Evolutionary conservation across 1,284 basidiomycete species (phyloP).

Genomic region (Violaceomyces palustris): DNA sequence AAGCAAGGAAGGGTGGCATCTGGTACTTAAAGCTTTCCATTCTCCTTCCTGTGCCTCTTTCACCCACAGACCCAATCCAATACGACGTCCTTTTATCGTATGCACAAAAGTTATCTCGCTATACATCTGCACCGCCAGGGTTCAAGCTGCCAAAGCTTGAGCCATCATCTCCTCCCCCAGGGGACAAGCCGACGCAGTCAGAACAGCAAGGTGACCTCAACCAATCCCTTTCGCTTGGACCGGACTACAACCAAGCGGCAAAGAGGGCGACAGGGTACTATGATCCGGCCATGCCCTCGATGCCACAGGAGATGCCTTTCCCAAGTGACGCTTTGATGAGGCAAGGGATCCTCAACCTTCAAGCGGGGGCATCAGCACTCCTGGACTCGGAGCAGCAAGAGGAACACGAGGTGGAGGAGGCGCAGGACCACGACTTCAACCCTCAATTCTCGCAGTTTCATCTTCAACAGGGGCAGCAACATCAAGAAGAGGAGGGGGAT

Average conservation of each 20-base stretch:
- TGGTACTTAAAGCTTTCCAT: neutral
- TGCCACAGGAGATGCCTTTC: constrained; percentile 43
- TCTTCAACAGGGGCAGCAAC: constrained; percentile 10
- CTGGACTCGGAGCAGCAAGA: too few species aligned
- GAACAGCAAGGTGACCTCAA: neutral
- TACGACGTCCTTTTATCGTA: constrained; percentile 22
- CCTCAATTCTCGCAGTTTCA: constrained; percentile 14
- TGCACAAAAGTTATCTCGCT: constrained; percentile 32
- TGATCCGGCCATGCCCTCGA: constrained; percentile 36
- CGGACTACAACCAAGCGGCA: constrained; percentile 37
- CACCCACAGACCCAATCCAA: constrained; percentile 6
- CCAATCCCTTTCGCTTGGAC: constrained; percentile 7
- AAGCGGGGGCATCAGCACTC: constrained; percentile 1
- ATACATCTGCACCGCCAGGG: constrained; percentile 37
- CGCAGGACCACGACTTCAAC: constrained; percentile 11
- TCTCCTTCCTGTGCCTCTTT: neutral
- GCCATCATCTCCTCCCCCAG: too few species aligned
- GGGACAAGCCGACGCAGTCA: neutral
- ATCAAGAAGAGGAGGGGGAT: constrained; percentile 33
- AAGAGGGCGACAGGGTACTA: constrained; percentile 36
- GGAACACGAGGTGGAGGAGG: constrained; percentile 4
- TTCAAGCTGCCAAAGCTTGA: constrained; percentile 17
- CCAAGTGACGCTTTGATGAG: constrained; percentile 40
- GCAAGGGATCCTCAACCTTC: constrained; percentile 37
- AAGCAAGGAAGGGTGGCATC: too few species aligned